Conservation (phyloP, 305 asterid genomes). For the Rubia peregrina region DNA sequence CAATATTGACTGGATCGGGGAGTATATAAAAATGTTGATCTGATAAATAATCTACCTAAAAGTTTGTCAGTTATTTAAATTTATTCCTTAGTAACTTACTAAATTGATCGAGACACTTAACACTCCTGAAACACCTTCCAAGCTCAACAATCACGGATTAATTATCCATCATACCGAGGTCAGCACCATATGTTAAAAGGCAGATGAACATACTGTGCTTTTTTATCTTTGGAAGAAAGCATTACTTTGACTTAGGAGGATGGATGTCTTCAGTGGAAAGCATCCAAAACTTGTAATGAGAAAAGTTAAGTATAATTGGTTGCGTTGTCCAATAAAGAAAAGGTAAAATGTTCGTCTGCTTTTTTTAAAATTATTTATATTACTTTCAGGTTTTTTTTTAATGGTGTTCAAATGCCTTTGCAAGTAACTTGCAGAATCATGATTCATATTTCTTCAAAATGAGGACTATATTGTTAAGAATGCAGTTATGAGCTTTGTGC, state of each 20-base stretch:
- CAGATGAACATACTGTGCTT: too few species aligned
- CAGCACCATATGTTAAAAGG: background rate
- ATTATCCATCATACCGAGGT: background rate
- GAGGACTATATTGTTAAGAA: background rate
- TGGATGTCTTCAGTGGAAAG: slow-evolving; percentile 13
- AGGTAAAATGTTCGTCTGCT: background rate
- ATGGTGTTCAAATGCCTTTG: too few species aligned
- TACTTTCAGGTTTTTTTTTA: background rate
- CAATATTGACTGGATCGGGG: too few species aligned
- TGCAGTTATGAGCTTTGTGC: too few species aligned
- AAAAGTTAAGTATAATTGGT: background rate
- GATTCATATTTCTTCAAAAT: background rate
- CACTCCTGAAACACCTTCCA: too few species aligned
- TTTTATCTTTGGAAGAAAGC: too few species aligned
- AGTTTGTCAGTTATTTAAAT: too few species aligned
- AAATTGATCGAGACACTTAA: too few species aligned
- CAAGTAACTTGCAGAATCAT: background rate
- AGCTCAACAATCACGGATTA: too few species aligned
- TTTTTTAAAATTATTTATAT: background rate
- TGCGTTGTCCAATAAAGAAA: background rate
- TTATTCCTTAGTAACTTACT: too few species aligned
- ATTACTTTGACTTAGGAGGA: background rate
- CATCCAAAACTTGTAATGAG: background rate
- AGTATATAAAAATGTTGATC: too few species aligned
- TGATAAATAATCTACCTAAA: too few species aligned